Evolutionary conservation across 768 basidiomycete species (phyloP), one percentile per base, ranked within the genome.

Genomic region (Boletus tylopilopsis): DNA sequence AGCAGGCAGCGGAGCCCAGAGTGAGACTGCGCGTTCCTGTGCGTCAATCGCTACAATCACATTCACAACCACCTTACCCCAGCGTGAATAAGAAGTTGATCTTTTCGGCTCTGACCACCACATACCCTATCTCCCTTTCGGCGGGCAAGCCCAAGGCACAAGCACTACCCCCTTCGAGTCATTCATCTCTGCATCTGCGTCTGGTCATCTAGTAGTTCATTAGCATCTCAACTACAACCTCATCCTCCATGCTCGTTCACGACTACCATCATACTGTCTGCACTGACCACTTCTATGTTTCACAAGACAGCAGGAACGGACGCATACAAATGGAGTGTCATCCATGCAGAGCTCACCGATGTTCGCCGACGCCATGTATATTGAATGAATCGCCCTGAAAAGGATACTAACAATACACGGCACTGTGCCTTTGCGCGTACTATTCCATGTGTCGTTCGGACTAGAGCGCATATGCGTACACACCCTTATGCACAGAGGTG

Each of bases 251-350:
- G 51, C 7, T 43, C 24, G 6, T 46, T 53, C 22, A 60, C 37
- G 19, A 46, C 57, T 12, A 62, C 37, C 1, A 54, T 65, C 24
- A 64, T 84, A 0, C 48, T 76, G 0, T 61, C 78, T 7, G 69
- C 74, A 8, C 67, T 92, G 6, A 59, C 79, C n/a, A 52, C 71
- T 2, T 82, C 84, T 0, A 62, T 71, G 2, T 63, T 75, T 24
- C 80, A 87, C 61, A 93, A 90, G 60, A 68, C 78, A 0, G 67
- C 71, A 0, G 95, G 91, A 8, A 85, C 86, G 15, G 82, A 82
- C 18, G 77, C 82, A 57, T 94, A 90, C 79, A 96, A 93, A 66
- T 84, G 96, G 8, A 95, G 95, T 2, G 86, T 88, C 46, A 96
- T 87, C 68, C 81, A 81, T 11, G 84, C n/a, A n/a, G n/a, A n/a